A percentile compares a stretch with the other conserved stretches of the same genome.
Evolutionary conservation across 2,329 filamentous ascomycete genomes (phyloP).

Genomic region (Arthrobotrys sinensis): DNA sequence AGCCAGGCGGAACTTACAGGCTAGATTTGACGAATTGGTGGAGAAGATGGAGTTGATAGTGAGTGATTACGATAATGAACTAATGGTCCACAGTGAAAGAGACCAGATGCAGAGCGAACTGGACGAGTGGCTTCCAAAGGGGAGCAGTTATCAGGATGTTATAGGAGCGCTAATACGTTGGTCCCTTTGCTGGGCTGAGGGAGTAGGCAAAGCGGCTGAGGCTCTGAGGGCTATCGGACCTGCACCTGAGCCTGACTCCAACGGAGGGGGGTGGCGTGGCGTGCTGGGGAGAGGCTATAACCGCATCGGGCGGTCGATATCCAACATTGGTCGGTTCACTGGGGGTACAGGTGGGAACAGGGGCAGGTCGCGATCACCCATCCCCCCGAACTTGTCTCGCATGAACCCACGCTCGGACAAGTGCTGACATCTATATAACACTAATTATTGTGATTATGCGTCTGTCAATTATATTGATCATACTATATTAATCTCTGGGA

Average conservation of each 20-base stretch:
- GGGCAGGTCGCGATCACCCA: too few relatives aligned
- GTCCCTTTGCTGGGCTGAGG: conserved; percentile 36
- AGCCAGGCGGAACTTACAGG: conserved; percentile 28
- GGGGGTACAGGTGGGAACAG: too few relatives aligned
- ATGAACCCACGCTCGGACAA: too few relatives aligned
- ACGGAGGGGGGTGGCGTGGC: too few relatives aligned
- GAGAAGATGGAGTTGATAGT: not conserved
- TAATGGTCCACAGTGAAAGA: conserved; percentile 9
- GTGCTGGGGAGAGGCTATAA: too few relatives aligned
- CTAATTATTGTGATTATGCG: too few relatives aligned
- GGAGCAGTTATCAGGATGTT: conserved; percentile 14
- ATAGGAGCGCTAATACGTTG: conserved; percentile 30
- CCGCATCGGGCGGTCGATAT: too few relatives aligned
- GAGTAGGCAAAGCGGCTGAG: not conserved
- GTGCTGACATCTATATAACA: too few relatives aligned
- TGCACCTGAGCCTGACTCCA: not conserved
- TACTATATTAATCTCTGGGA: too few relatives aligned
- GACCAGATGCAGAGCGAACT: not conserved
- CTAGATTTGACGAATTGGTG: conserved; percentile 29
- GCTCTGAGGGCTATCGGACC: conserved; percentile 24
- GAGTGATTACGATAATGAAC: conserved; percentile 17
- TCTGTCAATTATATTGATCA: too few relatives aligned
- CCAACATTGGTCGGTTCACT: too few relatives aligned
- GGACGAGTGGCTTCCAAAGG: conserved; percentile 33
- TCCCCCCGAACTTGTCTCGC: too few relatives aligned